Evolutionary conservation across 1,139 yeast species (phyloP), one percentile per base, ranked within the genome.

Genomic region (Pichia sp.): DNA sequence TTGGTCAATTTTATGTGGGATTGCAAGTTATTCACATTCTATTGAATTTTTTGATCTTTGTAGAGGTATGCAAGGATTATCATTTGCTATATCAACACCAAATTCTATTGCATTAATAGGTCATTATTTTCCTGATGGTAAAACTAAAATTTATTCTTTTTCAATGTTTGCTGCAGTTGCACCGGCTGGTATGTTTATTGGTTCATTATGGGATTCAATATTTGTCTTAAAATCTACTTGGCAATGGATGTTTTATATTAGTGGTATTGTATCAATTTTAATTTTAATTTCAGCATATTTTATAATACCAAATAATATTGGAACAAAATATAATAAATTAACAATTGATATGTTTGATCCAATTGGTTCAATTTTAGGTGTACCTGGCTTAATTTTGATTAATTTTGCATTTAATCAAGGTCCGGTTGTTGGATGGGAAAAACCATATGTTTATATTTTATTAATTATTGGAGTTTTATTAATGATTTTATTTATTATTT

Each of bases 341-440:
- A 44, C 37, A 2, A 16, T 38, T 26, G 30, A 40, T 10, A 52
- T 42, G 49, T 56, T 71, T 56, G 85, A 80, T 60, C 69, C 65
- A 53, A 55, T 57, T 40, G 82, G 83, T 1, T 66, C 74, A 1
- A 30, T 69, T 0, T 51, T 65, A 3, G 81, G 81, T 7, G 71
- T 78, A 3, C 40, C 61, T 12, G 81, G 80, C 0, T 58, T 78
- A 39, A 64, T 78, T 2, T 60, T 77, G 36, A 66, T 77, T 50
- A 74, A 76, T 53, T 70, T 78, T 51, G 73, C 82, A 1, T 76
- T 80, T 71, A 78, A 78, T 53, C 81, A 80, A 54, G 85, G 80
- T 8, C 82, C 86, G 0, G 70, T 69, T 28, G 75, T 72, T 3
- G 83, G 81, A 6, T 79, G 84, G 82, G 58, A 65, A 3, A 56